Conservation (phyloP, 2,329 filamentous ascomycete species). For the Fusarium compactum region DNA sequence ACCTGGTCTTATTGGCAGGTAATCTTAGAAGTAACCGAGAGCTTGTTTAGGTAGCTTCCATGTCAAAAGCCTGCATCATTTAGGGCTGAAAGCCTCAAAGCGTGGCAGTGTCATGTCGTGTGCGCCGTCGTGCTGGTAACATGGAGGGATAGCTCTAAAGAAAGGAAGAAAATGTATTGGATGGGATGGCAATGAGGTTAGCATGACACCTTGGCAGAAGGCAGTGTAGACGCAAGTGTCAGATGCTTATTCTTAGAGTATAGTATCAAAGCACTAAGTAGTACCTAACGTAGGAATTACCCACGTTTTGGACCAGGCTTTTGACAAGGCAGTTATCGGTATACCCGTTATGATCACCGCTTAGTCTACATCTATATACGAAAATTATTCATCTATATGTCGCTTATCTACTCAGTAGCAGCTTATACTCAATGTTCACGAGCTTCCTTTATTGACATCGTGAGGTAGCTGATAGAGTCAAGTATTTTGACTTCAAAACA, state of each 20-base stretch:
- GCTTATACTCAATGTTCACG: background rate
- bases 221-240: constrained; percentile 31
- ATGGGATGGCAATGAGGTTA: constrained; percentile 3
- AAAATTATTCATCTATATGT: constrained; percentile 8
- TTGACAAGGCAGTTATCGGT: constrained; percentile 26
- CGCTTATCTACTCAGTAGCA: background rate
- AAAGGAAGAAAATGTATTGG: constrained; percentile 17
- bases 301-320: constrained; percentile 6
- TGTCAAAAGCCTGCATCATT: constrained; percentile 35
- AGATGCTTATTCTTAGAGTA: constrained; percentile 36
- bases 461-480: background rate
- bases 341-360: constrained; percentile 5
- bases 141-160: constrained; percentile 14
- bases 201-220: constrained; percentile 28
- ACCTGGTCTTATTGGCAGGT: constrained; percentile 32
- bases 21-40: constrained; percentile 37
- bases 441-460: background rate
- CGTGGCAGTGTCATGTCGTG: constrained; percentile 34
- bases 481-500: background rate
- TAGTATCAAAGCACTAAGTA: background rate
- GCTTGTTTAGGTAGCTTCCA: constrained; percentile 28
- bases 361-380: constrained; percentile 15
- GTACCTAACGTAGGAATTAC: background rate
- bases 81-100: constrained; percentile 39
- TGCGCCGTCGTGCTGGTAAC: constrained; percentile 36